A percentile compares a stretch with the other conserved stretches of the same genome.
Conservation (phyloP, 495 filamentous ascomycete species). For the Tuber borchii region DNA sequence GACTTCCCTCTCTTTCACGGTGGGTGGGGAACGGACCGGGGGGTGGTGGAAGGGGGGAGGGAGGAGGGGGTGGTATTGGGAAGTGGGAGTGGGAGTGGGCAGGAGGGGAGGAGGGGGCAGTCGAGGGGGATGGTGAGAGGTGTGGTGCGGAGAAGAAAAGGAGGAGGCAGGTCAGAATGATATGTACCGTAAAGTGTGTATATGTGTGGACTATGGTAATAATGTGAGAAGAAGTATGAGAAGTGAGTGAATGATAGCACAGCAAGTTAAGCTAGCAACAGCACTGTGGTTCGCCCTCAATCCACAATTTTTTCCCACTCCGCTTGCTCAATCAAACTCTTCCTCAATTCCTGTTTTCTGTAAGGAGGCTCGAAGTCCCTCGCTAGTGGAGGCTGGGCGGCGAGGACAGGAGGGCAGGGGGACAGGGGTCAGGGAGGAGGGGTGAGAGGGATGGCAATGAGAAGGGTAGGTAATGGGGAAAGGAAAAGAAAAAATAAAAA, state of each 20-base stretch:
- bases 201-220: neutral
- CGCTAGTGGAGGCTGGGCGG: conserved; percentile 33
- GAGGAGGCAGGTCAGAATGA: conserved; percentile 38
- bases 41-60: conserved; percentile 31
- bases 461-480: neutral
- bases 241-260: neutral
- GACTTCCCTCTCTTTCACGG: neutral
- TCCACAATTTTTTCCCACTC: conserved; percentile 11
- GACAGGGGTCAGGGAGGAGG: conserved; percentile 18
- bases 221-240: conserved; percentile 13
- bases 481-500: conserved; percentile 14
- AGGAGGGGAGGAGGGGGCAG: conserved; percentile 4
- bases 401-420: conserved; percentile 27
- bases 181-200: conserved; percentile 16
- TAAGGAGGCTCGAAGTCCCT: conserved; percentile 34
- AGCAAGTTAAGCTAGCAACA: conserved; percentile 9
- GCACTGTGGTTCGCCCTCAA: conserved; percentile 16
- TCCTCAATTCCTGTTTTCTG: conserved; percentile 14
- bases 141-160: conserved; percentile 38
- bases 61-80: conserved; percentile 22
- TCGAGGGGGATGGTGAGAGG: conserved; percentile 35
- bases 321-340: conserved; percentile 18
- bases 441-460: neutral
- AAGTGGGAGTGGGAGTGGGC: neutral
- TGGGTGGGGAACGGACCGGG: neutral